Percentiles rank a stretch among this genome's conserved stretches.
Evolutionary conservation across 208 protist species (phyloP).

Genomic region (Jaenimonas drosophilae): DNA sequence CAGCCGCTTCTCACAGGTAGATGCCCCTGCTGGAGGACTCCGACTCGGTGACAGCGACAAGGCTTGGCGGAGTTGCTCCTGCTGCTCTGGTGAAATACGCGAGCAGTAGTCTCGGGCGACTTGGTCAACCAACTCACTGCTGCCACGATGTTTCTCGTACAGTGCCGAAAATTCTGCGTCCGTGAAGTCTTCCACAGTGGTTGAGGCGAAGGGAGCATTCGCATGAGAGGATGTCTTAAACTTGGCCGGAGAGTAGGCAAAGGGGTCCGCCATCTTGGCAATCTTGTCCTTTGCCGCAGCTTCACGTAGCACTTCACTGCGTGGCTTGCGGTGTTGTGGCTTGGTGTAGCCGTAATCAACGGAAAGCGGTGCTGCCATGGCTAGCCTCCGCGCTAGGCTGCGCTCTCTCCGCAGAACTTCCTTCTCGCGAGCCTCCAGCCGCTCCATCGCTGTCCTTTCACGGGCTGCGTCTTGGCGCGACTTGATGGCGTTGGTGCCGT

Average conservation of each 20-base stretch:
- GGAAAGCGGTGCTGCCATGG: constrained; percentile 8
- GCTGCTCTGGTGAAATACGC: neutral
- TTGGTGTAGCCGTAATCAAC: constrained; percentile 12
- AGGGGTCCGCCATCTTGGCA: constrained; percentile 27
- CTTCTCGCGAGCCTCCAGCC: constrained; percentile 29
- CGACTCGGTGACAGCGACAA: neutral
- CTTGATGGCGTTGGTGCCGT: constrained; percentile 45
- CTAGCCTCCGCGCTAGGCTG: constrained; percentile 10
- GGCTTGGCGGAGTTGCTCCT: neutral
- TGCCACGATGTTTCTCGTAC: too few species aligned
- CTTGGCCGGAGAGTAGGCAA: constrained; percentile 36
- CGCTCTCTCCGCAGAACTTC: constrained; percentile 22
- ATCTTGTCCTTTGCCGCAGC: constrained; percentile 46
- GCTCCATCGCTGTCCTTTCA: constrained; percentile 18
- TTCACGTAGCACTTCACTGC: constrained; percentile 53
- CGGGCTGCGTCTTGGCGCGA: constrained; percentile 24
- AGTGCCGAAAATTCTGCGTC: too few species aligned
- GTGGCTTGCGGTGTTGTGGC: constrained; percentile 31
- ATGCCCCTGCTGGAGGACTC: too few species aligned
- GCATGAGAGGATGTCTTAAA: too few species aligned
- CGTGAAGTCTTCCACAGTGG: too few species aligned
- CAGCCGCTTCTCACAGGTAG: too few species aligned
- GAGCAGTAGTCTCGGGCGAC: neutral
- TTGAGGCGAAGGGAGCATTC: too few species aligned
- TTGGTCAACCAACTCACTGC: too few species aligned